A percentile compares a stretch with the other conserved stretches of the same genome.
Evolutionary conservation across 164 flowering plant genomes (phyloP).

Genomic region (Stephania cephalantha): DNA sequence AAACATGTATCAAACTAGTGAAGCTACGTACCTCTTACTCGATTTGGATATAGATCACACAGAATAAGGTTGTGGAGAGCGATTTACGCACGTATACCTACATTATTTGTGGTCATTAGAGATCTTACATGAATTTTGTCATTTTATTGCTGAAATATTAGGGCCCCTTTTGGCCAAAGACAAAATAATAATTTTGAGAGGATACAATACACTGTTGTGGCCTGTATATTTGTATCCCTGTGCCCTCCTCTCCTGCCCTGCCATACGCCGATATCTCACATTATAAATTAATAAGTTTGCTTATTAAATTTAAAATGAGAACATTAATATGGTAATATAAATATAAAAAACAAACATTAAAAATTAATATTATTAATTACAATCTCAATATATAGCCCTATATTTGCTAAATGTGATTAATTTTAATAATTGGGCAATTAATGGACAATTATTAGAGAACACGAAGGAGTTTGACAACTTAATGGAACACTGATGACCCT

Average conservation of each 20-base stretch:
- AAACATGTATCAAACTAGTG: not conserved
- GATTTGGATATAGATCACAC: not conserved
- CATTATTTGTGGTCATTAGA: not conserved
- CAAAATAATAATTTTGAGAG: conserved; percentile 1
- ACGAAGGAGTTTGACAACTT: too few relatives aligned
- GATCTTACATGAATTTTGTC: not conserved
- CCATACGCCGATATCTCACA: not conserved
- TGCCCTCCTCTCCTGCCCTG: not conserved
- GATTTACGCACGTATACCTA: too few relatives aligned
- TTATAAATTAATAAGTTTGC: not conserved
- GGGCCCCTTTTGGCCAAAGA: not conserved
- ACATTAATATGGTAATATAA: too few relatives aligned
- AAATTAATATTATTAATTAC: too few relatives aligned
- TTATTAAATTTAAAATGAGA: too few relatives aligned
- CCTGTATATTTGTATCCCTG: not conserved
- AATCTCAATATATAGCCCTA: too few relatives aligned
- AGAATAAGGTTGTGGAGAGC: not conserved
- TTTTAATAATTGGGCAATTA: too few relatives aligned
- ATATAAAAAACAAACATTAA: too few relatives aligned
- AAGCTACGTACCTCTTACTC: not conserved
- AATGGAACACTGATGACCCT: not conserved
- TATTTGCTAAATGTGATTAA: too few relatives aligned
- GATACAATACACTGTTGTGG: not conserved
- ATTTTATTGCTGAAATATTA: not conserved
- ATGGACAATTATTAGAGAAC: too few relatives aligned